phyloP scores from a whole-genome alignment of 495 filamentous ascomycete genomes.

The Usnea hakonensis region DNA sequence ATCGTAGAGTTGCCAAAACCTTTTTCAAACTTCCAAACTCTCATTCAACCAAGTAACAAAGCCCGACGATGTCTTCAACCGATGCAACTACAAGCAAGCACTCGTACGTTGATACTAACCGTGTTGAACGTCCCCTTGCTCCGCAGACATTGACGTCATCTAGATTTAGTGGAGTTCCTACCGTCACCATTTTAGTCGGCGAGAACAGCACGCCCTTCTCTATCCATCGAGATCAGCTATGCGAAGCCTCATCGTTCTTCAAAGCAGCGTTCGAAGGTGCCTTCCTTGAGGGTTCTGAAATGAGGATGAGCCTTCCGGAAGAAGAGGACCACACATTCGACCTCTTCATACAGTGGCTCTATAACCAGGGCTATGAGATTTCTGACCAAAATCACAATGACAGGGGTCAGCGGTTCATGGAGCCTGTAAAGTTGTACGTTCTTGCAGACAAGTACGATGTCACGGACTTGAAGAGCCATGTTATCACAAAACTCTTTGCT shows the following conservation, averaged over 20 bases:
- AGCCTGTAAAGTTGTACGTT: neutral
- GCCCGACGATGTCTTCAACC: no score
- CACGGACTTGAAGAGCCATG: neutral
- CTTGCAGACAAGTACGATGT: conserved; percentile 11
- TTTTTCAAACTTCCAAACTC: no score
- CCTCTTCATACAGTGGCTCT: conserved; percentile 21
- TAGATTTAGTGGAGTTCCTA: neutral
- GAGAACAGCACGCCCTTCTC: conserved; percentile 5
- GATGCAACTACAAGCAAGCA: no score
- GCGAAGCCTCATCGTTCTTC: conserved; percentile 11
- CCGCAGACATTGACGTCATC: no score
- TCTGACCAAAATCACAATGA: neutral
- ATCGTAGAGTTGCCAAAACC: no score
- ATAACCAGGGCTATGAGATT: neutral
- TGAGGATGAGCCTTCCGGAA: conserved; percentile 15
- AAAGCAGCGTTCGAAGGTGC: neutral
- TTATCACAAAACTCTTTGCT: neutral
- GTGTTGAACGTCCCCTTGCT: no score
- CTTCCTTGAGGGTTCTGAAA: conserved; percentile 12
- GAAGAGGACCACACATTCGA: conserved; percentile 17
- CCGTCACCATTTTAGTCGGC: conserved; percentile 11
- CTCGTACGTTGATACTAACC: no score
- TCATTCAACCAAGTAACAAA: no score
- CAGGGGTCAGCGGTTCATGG: neutral
- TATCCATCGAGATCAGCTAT: conserved; percentile 12